A percentile compares a stretch with the other conserved stretches of the same genome.
phyloP scores from a whole-genome alignment of 164 flowering plant genomes.

The Nymphaea thermarum region DNA sequence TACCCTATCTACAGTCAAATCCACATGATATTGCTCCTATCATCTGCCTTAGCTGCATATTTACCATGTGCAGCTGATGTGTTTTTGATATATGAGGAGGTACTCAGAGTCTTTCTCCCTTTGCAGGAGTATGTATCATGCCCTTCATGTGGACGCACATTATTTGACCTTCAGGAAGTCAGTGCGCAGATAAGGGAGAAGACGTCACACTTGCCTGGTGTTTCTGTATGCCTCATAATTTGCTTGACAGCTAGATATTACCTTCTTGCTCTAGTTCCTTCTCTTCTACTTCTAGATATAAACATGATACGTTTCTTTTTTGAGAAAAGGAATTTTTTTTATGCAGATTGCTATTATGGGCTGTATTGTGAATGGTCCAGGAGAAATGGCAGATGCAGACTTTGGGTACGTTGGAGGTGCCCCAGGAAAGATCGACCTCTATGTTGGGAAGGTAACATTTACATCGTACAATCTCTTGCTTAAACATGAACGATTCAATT shows the following conservation, averaged over 20 bases:
- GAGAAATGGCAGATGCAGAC: slow-evolving; percentile 99
- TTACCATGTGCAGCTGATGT: no score
- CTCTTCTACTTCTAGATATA: no score
- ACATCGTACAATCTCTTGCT: neutral
- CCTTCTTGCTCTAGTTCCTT: no score
- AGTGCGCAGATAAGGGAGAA: slow-evolving; percentile 92
- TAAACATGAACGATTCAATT: neutral
- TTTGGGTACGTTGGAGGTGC: slow-evolving; percentile 98
- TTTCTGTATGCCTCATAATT: slow-evolving; percentile 43
- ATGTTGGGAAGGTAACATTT: slow-evolving; percentile 76
- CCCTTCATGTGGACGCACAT: slow-evolving; percentile 95
- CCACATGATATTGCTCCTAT: no score
- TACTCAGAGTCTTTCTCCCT: neutral
- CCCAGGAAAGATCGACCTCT: slow-evolving; percentile 97
- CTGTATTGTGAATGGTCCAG: slow-evolving; percentile 97
- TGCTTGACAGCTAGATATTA: neutral
- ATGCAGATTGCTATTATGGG: slow-evolving; percentile 98
- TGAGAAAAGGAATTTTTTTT: neutral
- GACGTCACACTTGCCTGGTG: slow-evolving; percentile 96
- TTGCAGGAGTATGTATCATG: slow-evolving; percentile 95
- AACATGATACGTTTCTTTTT: neutral
- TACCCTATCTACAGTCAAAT: no score
- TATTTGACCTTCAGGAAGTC: slow-evolving; percentile 95
- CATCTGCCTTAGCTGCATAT: no score
- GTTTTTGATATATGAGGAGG: no score